Evolutionary conservation across 441 rosid species (phyloP), one percentile per base, ranked within the genome.

Genomic region (Arabidopsis lyrata): DNA sequence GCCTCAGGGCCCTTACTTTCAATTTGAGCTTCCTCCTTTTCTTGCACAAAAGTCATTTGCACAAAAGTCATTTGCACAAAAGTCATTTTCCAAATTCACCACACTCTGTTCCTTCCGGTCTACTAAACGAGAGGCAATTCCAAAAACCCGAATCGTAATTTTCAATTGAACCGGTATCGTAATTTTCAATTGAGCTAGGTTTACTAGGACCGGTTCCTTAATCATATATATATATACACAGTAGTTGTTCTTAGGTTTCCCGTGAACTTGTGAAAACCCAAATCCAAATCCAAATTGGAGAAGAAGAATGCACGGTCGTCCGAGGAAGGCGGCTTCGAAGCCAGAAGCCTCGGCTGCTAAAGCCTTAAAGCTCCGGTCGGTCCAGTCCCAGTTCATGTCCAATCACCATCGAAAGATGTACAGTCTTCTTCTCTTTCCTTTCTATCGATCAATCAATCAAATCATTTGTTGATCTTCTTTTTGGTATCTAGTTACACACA

Each of bases 11-110:
- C 62, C 47, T 49, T 50, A 59, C 55, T 74, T 50, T 29, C 68
- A 50, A 55, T 50, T 60, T 91, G 90, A 76, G 89, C 90, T 81
- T 85, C 92, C 82, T 74, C 63, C 10, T 67, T 87, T 84, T 54
- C n/a, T n/a, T n/a, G n/a, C n/a, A n/a, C n/a, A n/a, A n/a, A n/a
- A n/a, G n/a, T n/a, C n/a, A n/a, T n/a, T n/a, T n/a, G n/a, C n/a
- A n/a, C n/a, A n/a, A n/a, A n/a, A n/a, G n/a, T n/a, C n/a, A n/a
- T n/a, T n/a, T n/a, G n/a, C n/a, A n/a, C n/a, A n/a, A n/a, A n/a
- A n/a, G n/a, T n/a, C n/a, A n/a, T n/a, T n/a, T n/a, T n/a, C n/a
- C n/a, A n/a, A n/a, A n/a, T n/a, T n/a, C n/a, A n/a, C n/a, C n/a
- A n/a, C n/a, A n/a, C n/a, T n/a, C n/a, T n/a, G n/a, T n/a, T n/a